Evolutionary conservation across 306 rosid genomes (phyloP).

Genomic region (Begonia peltatifolia): DNA sequence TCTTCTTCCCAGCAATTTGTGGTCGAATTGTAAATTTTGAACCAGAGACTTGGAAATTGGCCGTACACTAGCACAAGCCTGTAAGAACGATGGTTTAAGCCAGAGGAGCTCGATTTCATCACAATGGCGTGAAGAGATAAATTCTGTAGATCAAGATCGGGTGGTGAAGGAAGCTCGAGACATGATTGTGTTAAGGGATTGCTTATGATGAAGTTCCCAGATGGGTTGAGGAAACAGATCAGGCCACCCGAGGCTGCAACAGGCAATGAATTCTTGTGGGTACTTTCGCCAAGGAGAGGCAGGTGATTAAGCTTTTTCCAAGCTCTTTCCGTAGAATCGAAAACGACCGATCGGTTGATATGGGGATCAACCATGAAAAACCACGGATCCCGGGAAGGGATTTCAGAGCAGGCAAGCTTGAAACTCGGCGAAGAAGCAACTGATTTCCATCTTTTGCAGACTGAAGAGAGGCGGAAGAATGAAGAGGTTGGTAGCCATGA

Average conservation of each 20-base stretch:
- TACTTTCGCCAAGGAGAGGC: conserved; percentile 20
- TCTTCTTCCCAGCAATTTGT: conserved; percentile 60
- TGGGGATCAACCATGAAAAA: conserved; percentile 74
- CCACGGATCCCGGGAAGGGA: conserved; percentile 78
- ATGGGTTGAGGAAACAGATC: conserved; percentile 52
- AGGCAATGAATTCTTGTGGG: conserved; percentile 44
- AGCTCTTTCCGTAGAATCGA: conserved; percentile 53
- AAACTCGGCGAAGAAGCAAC: conserved; percentile 58
- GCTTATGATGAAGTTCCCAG: conserved; percentile 40
- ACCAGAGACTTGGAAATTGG: conserved; percentile 49
- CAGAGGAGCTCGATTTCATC: conserved; percentile 30
- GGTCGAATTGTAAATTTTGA: conserved; percentile 38
- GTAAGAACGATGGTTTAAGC: conserved; percentile 19
- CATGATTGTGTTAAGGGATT: conserved; percentile 61
- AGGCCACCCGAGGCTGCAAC: conserved; percentile 87
- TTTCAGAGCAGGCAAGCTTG: conserved; percentile 64
- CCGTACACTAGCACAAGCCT: conserved; percentile 63
- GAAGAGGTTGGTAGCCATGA: conserved; percentile 81
- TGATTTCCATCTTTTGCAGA: conserved; percentile 91
- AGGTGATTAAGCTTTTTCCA: conserved; percentile 65
- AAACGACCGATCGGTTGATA: conserved; percentile 45
- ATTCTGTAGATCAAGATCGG: conserved; percentile 15
- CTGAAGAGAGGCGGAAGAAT: conserved; percentile 68
- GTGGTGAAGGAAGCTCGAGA: conserved; percentile 40
- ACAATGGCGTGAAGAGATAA: conserved; percentile 67